Percentiles rank a stretch among this genome's conserved stretches.
Evolutionary conservation across 192 early-diverging fungal species (phyloP).

Genomic region (Coemansia sp.): DNA sequence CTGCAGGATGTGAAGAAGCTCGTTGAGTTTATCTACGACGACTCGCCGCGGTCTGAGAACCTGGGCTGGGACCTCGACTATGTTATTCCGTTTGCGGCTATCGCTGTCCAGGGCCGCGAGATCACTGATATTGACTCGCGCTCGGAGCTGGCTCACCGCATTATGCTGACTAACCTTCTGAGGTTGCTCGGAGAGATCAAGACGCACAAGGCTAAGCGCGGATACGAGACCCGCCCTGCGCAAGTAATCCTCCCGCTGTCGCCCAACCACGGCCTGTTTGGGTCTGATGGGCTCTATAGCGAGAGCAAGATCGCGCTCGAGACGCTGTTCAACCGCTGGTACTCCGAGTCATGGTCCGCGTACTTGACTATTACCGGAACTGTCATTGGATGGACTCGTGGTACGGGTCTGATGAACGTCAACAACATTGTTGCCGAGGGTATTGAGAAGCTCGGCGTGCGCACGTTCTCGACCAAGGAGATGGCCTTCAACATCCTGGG

Average conservation of each 20-base stretch:
- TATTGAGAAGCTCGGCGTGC: slow-evolving; percentile 76
- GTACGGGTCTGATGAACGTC: slow-evolving; percentile 88
- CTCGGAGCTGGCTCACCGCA: slow-evolving; percentile 83
- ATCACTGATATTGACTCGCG: slow-evolving; percentile 76
- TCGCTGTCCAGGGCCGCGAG: slow-evolving; percentile 79
- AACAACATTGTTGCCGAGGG: slow-evolving; percentile 79
- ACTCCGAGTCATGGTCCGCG: slow-evolving; percentile 81
- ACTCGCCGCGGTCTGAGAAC: slow-evolving; percentile 59
- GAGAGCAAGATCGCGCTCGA: slow-evolving; percentile 93
- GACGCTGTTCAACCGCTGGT: slow-evolving; percentile 89
- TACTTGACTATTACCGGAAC: slow-evolving; percentile 85
- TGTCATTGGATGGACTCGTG: slow-evolving; percentile 96
- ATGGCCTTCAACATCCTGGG: slow-evolving; percentile 94
- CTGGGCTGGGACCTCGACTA: slow-evolving; percentile 89
- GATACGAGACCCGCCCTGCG: slow-evolving; percentile 78
- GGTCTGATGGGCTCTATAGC: slow-evolving; percentile 87
- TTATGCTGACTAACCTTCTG: slow-evolving; percentile 93
- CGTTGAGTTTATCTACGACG: slow-evolving; percentile 79
- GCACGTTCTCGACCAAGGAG: slow-evolving; percentile 89
- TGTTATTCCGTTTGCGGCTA: slow-evolving; percentile 92
- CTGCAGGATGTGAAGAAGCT: slow-evolving; percentile 72
- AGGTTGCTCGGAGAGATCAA: slow-evolving; percentile 86
- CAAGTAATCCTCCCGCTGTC: slow-evolving; percentile 86
- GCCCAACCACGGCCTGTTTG: slow-evolving; percentile 96
- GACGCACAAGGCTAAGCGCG: slow-evolving; percentile 67